Evolutionary conservation across 1,139 yeast species (phyloP).

Genomic region (Komagataea norvegica): DNA sequence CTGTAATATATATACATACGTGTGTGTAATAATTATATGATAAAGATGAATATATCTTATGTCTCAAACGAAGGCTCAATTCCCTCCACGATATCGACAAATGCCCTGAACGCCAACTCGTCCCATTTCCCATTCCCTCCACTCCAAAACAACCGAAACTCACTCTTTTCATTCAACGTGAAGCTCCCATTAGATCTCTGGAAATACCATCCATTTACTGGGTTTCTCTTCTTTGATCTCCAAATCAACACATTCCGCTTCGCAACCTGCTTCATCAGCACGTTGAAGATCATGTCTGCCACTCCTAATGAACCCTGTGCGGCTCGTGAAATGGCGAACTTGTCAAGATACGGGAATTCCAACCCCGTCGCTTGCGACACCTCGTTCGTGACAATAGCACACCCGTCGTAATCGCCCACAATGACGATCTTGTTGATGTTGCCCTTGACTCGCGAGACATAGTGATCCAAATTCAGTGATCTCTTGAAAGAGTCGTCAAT

Average conservation of each 20-base stretch:
- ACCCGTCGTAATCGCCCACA: conserved; percentile 94
- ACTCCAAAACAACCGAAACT: conserved; percentile 27
- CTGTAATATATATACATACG: not conserved
- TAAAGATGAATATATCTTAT: too few relatives aligned
- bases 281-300: conserved; percentile 87
- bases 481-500: conserved; percentile 80
- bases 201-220: conserved; percentile 96
- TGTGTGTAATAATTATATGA: too few relatives aligned
- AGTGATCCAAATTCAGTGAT: conserved; percentile 56
- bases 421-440: conserved; percentile 71
- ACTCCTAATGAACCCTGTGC: conserved; percentile 91
- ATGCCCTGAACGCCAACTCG: conserved; percentile 15
- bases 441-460: conserved; percentile 58
- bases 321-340: conserved; percentile 80
- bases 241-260: conserved; percentile 60
- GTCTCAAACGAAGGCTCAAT: conserved; percentile 27
- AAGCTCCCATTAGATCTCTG: conserved; percentile 80
- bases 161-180: conserved; percentile 28
- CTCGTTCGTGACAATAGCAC: conserved; percentile 87
- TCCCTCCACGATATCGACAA: conserved; percentile 20
- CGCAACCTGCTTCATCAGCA: conserved; percentile 64
- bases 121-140: conserved; percentile 9
- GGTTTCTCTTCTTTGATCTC: conserved; percentile 82
- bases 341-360: conserved; percentile 61
- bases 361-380: conserved; percentile 24